phyloP scores from a whole-genome alignment of 2,329 filamentous ascomycete genomes.

The Nemania bipapillata region DNA sequence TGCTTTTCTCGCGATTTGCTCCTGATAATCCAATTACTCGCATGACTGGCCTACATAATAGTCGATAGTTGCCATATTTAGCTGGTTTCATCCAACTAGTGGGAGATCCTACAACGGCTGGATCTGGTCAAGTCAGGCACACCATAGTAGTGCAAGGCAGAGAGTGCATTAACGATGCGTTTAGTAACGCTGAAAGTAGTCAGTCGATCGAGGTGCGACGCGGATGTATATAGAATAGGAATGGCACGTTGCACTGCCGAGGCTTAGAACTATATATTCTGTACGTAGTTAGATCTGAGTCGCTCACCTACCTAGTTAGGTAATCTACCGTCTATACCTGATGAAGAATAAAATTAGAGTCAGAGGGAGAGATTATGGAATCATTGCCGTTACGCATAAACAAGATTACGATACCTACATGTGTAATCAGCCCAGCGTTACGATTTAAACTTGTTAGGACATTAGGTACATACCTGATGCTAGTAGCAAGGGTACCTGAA shows the following conservation, averaged over 20 bases:
- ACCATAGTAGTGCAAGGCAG: not conserved
- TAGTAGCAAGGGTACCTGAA: no score
- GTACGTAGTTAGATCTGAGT: no score
- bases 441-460: no score
- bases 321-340: not conserved
- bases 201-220: not conserved
- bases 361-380: conserved; percentile 9
- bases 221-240: not conserved
- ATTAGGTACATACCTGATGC: no score
- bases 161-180: conserved; percentile 12
- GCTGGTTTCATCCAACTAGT: conserved; percentile 26
- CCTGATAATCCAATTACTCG: conserved; percentile 20
- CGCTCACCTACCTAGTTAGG: not conserved
- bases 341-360: conserved; percentile 15
- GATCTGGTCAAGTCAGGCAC: conserved; percentile 5
- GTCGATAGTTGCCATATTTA: conserved; percentile 36
- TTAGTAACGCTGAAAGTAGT: not conserved
- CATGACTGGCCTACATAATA: conserved; percentile 26
- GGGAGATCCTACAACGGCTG: conserved; percentile 30
- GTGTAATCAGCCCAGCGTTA: no score
- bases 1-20: conserved; percentile 12
- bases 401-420: no score
- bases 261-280: not conserved
- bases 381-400: no score
- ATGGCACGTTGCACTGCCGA: conserved; percentile 29